Conservation (phyloP, 1,139 yeast genomes). For the Scheffersomyces parashehatae region DNA sequence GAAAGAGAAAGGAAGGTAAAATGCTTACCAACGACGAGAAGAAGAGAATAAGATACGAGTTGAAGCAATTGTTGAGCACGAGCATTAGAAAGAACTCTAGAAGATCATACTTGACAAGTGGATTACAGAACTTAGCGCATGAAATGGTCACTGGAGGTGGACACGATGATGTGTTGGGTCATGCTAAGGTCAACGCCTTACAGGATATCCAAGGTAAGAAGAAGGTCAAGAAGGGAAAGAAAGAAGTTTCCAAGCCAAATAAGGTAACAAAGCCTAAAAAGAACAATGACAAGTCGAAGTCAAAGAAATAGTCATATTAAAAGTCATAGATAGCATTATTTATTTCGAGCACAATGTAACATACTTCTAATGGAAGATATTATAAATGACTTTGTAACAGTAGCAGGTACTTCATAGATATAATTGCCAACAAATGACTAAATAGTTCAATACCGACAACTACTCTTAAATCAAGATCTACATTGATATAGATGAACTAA, state of each 20-base stretch:
- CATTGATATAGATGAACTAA: too few relatives aligned
- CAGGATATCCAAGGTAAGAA: conserved; percentile 54
- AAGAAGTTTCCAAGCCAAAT: conserved; percentile 6
- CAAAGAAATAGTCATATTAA: background rate
- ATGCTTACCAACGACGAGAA: conserved; percentile 52
- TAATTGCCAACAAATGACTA: too few relatives aligned
- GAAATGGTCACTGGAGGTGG: conserved; percentile 72
- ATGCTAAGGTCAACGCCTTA: conserved; percentile 67
- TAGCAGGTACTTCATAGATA: too few relatives aligned
- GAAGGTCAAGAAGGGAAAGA: conserved; percentile 14
- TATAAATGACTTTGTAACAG: too few relatives aligned
- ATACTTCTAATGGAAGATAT: too few relatives aligned
- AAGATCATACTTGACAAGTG: conserved; percentile 82
- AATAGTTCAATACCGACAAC: too few relatives aligned
- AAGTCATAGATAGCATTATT: too few relatives aligned
- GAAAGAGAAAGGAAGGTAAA: conserved; percentile 60
- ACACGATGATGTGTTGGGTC: conserved; percentile 72
- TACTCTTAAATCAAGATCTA: too few relatives aligned
- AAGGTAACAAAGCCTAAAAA: conserved; percentile 9
- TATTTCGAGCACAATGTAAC: too few relatives aligned
- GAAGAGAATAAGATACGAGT: conserved; percentile 51
- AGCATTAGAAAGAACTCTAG: conserved; percentile 71
- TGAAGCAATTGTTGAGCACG: conserved; percentile 53
- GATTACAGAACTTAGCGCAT: conserved; percentile 82
- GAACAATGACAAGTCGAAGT: conserved; percentile 9